Base-by-base conservation (phyloP, 768 basidiomycete genomes). In the Pleurotus giganteus region DNA sequence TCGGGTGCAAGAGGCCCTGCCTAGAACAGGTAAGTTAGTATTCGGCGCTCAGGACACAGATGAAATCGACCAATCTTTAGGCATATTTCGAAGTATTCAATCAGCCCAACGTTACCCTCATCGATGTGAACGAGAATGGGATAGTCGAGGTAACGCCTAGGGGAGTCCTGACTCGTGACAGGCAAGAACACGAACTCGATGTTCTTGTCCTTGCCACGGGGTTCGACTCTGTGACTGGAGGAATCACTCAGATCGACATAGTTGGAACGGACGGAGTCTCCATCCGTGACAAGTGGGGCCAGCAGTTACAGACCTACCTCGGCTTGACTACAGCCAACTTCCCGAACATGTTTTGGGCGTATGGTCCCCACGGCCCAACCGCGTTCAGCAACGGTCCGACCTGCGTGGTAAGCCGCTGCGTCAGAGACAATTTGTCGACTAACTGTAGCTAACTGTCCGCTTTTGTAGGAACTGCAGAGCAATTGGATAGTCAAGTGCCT, bases 1-100 rank as follows among this genome's bases (percentile, higher is more conserved):
- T 66, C n/a, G 66, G 65, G 23, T 46, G 52, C 1, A 68, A 68
- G 36, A 61, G 67, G 23, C 55, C 60, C 3, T 58, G 32, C 17
- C 55, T 66, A 5, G 65, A 66, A 53, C 57, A 61, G 13, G 47
- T 50, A 34, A 50, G 47, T 23, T 24, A 12, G n/a, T 19, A n/a
- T 49, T 32, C 28, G 7, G 17, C 32, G 12, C 2, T 29, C n/a
- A 27, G 17, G n/a, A 26, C 34, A 2, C n/a, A 9, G 32, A 29
- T 34, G 9, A 34, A n/a, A 50, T n/a, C 19, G 19, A 12, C 29
- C 29, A 13, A 6, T 15, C 11, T 17, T 11, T 51, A 56, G 44
- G 21, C 21, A 7, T 56, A 44, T 31, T 59, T 34, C 39, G 58
- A 59, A 26, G 58, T 39, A 6, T 56, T 56, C 43, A 56, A 59